These are phyloP conservation scores for Aegilops longissima DNA, from an alignment of 176 grass and related monocot genomes.

Conservation along the genomic window DNA sequence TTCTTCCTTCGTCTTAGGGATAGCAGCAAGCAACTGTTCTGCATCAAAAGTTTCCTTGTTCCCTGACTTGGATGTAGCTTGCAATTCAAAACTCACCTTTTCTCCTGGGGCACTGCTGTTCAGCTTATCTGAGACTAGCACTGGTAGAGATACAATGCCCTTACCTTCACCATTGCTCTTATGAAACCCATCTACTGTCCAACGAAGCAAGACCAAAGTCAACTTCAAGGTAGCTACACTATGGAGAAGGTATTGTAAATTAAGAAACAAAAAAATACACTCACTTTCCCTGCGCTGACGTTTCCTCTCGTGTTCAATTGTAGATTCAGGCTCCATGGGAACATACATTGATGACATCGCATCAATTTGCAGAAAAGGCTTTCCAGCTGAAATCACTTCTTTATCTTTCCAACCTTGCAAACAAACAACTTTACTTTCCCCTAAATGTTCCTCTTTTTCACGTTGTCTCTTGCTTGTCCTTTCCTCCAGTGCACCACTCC, in stretches of 20 bases:
- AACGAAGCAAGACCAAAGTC: conserved; percentile 13
- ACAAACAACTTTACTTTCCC: conserved; percentile 56
- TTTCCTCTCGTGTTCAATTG: conserved; percentile 50
- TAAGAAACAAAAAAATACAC: neutral
- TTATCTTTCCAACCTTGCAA: conserved; percentile 40
- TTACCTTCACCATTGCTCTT: conserved; percentile 39
- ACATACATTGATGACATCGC: neutral
- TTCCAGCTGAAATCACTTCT: conserved; percentile 32
- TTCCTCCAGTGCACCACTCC: conserved; percentile 16
- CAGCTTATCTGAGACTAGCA: conserved; percentile 42
- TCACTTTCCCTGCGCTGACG: conserved; percentile 44
- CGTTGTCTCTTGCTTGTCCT: conserved; percentile 46
- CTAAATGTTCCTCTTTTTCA: conserved; percentile 72
- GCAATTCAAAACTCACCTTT: conserved; percentile 19
- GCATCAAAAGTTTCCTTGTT: conserved; percentile 66
- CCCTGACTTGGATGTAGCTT: conserved; percentile 59
- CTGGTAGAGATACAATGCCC: neutral
- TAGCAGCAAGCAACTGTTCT: conserved; percentile 55
- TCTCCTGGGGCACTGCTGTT: conserved; percentile 29
- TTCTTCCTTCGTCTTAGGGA: conserved; percentile 81
- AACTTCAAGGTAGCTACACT: neutral
- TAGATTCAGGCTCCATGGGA: neutral
- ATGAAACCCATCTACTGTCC: conserved; percentile 40
- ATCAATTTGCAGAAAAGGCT: conserved; percentile 1
- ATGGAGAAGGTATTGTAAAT: neutral